These are phyloP conservation scores for Acacia acuminata DNA, from an alignment of 306 rosid genomes.

Conservation along the genomic window DNA sequence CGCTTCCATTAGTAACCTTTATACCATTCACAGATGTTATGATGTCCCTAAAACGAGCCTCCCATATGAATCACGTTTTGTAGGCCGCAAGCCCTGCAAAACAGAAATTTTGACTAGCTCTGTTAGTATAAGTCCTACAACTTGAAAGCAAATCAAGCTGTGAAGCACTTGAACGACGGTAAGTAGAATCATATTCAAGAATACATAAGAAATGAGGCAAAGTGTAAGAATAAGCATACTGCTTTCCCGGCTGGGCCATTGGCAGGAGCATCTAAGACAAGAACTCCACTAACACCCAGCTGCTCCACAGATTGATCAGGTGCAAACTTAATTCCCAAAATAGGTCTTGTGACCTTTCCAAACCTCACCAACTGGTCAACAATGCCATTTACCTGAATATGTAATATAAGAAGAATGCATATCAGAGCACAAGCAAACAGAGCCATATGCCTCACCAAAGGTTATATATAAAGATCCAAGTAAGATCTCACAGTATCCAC, in stretches of 20 bases:
- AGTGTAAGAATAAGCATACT: slow-evolving; percentile 42
- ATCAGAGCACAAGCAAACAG: neutral
- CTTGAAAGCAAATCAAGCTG: slow-evolving; percentile 13
- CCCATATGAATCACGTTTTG: slow-evolving; percentile 90
- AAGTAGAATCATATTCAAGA: neutral
- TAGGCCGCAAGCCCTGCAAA: slow-evolving; percentile 81
- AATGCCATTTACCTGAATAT: slow-evolving; percentile 80
- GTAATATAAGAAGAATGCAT: slow-evolving; percentile 15
- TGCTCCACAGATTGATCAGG: slow-evolving; percentile 99
- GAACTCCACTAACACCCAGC: slow-evolving; percentile 95
- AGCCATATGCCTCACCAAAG: neutral
- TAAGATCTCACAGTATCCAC: slow-evolving; percentile 84
- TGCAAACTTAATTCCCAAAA: slow-evolving; percentile 96
- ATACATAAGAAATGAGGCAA: neutral
- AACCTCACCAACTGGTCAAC: slow-evolving; percentile 93
- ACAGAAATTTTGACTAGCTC: slow-evolving; percentile 23
- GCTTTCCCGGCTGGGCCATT: slow-evolving; percentile 99
- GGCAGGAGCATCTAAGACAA: slow-evolving; percentile 90
- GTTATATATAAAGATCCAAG: slow-evolving; percentile 3
- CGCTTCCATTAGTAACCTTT: slow-evolving; percentile 88
- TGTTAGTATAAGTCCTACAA: slow-evolving; percentile 1
- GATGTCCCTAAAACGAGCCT: slow-evolving; percentile 96
- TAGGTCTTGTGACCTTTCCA: slow-evolving; percentile 98
- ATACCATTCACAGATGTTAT: slow-evolving; percentile 87
- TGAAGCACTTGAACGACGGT: slow-evolving; percentile 4